A percentile compares a stretch with the other conserved stretches of the same genome.
Conservation (phyloP, 768 basidiomycete species). For the Hirschioporus abietinus region DNA sequence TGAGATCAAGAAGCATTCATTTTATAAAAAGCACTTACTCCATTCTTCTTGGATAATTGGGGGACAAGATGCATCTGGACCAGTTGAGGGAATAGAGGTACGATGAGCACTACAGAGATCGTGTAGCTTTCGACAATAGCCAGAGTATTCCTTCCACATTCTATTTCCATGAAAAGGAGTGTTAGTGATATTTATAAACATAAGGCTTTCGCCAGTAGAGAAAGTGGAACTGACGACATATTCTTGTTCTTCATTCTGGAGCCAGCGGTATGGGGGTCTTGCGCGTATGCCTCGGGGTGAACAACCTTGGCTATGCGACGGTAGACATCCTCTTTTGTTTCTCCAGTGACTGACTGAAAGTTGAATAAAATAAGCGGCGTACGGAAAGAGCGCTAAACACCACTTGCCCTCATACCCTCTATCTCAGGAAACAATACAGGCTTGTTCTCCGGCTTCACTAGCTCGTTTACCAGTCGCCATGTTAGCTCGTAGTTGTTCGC, state of each 20-base stretch:
- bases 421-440: neutral
- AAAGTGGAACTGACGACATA: neutral
- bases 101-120: neutral
- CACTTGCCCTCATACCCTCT: neutral
- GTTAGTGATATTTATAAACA: no score
- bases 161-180: neutral
- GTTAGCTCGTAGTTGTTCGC: neutral
- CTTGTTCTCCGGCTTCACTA: neutral
- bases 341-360: neutral
- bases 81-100: neutral
- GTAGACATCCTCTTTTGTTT: neutral
- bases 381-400: neutral
- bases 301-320: neutral
- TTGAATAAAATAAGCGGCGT: neutral
- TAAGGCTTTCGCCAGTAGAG: neutral
- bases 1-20: neutral
- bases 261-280: neutral
- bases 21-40: neutral
- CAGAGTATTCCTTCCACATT: slow-evolving; percentile 1
- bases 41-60: neutral
- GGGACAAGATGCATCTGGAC: neutral
- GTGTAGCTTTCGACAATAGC: neutral
- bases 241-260: neutral
- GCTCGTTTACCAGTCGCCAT: neutral
- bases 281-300: neutral